Conservation (phyloP, 2,329 filamentous ascomycete genomes). For the Colletotrichum horii region DNA sequence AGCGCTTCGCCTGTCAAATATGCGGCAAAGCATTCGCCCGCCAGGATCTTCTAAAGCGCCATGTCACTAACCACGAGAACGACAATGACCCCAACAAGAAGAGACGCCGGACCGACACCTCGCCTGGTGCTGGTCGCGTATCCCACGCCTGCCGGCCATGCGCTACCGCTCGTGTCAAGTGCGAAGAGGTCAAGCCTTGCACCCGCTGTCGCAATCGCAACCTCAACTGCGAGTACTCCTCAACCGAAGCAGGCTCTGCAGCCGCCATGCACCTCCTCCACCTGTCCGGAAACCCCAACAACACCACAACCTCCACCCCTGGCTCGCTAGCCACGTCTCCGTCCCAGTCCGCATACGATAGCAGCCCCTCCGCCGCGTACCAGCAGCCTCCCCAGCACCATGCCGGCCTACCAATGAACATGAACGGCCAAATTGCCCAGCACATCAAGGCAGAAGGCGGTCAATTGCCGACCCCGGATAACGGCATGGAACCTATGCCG, state of each 20-base stretch:
- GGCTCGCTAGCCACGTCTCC: slow-evolving; percentile 21
- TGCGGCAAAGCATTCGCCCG: slow-evolving; percentile 60
- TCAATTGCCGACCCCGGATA: slow-evolving; percentile 40
- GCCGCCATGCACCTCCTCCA: slow-evolving; percentile 50
- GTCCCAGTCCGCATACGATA: slow-evolving; percentile 23
- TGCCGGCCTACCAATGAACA: slow-evolving; percentile 24
- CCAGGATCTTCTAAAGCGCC: slow-evolving; percentile 58
- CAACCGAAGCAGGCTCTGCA: slow-evolving; percentile 41
- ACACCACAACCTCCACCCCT: slow-evolving; percentile 23
- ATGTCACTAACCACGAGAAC: slow-evolving; percentile 56
- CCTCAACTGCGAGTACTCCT: slow-evolving; percentile 47
- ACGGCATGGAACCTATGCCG: slow-evolving; percentile 31
- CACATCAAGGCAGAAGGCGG: slow-evolving; percentile 35
- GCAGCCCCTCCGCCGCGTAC: slow-evolving; percentile 24
- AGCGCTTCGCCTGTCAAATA: slow-evolving; percentile 53
- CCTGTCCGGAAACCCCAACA: slow-evolving; percentile 42
- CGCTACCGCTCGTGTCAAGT: slow-evolving; percentile 58
- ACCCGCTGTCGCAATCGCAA: slow-evolving; percentile 53
- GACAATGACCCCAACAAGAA: slow-evolving; percentile 50
- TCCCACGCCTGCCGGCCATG: slow-evolving; percentile 59
- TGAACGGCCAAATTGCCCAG: slow-evolving; percentile 30
- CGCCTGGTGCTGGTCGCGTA: slow-evolving; percentile 52
- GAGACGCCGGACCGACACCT: slow-evolving; percentile 49
- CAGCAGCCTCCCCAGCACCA: slow-evolving; percentile 24
- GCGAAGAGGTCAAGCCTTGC: slow-evolving; percentile 60